phyloP scores from a whole-genome alignment of 2,329 filamentous ascomycete species.

The Blumeria hordei region DNA sequence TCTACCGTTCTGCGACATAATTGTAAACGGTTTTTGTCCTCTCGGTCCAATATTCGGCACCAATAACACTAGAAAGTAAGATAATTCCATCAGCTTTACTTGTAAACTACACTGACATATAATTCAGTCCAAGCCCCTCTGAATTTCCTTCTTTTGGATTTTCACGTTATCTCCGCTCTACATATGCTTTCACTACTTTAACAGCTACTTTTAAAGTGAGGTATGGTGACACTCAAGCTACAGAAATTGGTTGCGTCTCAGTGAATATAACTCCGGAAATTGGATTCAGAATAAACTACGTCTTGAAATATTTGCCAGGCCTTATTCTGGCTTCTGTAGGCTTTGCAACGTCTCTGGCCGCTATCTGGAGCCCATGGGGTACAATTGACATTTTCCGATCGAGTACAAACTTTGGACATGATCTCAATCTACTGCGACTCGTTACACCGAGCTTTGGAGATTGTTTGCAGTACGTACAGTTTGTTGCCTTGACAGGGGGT shows the following conservation, averaged over 20 bases:
- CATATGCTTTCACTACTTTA: constrained; percentile 70
- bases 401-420: constrained; percentile 93
- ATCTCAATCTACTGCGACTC: constrained; percentile 71
- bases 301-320: constrained; percentile 54
- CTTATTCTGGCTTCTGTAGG: constrained; percentile 58
- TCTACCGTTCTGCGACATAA: constrained; percentile 41
- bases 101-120: background rate
- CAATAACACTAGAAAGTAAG: constrained; percentile 20
- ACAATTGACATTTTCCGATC: constrained; percentile 75
- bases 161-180: constrained; percentile 49
- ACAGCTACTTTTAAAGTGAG: constrained; percentile 47
- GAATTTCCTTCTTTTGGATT: constrained; percentile 51
- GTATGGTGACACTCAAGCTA: constrained; percentile 41
- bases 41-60: constrained; percentile 45
- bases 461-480: constrained; percentile 92
- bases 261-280: constrained; percentile 68
- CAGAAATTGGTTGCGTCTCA: constrained; percentile 55
- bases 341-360: constrained; percentile 60
- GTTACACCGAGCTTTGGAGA: constrained; percentile 94
- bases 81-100: background rate
- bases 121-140: background rate
- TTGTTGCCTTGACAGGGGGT: constrained; percentile 66
- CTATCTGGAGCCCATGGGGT: constrained; percentile 83
- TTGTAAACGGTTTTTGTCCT: constrained; percentile 44
- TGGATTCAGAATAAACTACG: constrained; percentile 38